Conservation (phyloP, 352 stramenopile genomes). For the Pythium sukuiense region DNA sequence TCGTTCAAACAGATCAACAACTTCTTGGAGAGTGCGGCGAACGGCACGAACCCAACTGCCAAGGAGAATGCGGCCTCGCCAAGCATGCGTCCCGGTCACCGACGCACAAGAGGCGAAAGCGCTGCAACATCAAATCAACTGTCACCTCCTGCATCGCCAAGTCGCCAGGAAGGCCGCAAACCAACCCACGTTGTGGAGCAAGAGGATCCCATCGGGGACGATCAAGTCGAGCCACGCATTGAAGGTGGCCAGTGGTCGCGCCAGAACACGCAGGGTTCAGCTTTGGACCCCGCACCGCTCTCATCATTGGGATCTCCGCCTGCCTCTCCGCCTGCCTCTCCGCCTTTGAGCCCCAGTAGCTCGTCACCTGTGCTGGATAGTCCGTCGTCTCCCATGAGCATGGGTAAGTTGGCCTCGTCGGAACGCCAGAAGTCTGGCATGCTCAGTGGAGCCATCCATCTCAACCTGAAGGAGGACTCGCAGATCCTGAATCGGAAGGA, state of each 20-base stretch:
- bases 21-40: constrained; percentile 34
- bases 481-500: constrained; percentile 65
- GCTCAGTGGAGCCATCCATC: constrained; percentile 60
- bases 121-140: background rate
- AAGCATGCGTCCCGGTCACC: constrained; percentile 14
- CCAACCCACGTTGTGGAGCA: constrained; percentile 18
- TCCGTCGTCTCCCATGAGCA: background rate
- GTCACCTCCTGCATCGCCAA: constrained; percentile 1
- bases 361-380: background rate
- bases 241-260: constrained; percentile 11
- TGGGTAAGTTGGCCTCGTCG: background rate
- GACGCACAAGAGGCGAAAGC: constrained; percentile 18
- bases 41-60: background rate
- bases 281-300: background rate
- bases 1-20: constrained; percentile 72
- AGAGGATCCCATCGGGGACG: constrained; percentile 20
- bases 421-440: constrained; percentile 26
- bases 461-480: constrained; percentile 69
- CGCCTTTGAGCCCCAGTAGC: background rate
- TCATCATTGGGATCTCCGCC: background rate
- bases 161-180: constrained; percentile 12
- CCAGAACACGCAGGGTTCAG: background rate
- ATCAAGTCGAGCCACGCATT: constrained; percentile 20
- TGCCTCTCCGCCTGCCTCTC: background rate
- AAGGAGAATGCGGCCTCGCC: constrained; percentile 1